These are phyloP conservation scores for Harringtonia aguacate DNA, from an alignment of 2,329 filamentous ascomycete genomes.

Conservation along the genomic window DNA sequence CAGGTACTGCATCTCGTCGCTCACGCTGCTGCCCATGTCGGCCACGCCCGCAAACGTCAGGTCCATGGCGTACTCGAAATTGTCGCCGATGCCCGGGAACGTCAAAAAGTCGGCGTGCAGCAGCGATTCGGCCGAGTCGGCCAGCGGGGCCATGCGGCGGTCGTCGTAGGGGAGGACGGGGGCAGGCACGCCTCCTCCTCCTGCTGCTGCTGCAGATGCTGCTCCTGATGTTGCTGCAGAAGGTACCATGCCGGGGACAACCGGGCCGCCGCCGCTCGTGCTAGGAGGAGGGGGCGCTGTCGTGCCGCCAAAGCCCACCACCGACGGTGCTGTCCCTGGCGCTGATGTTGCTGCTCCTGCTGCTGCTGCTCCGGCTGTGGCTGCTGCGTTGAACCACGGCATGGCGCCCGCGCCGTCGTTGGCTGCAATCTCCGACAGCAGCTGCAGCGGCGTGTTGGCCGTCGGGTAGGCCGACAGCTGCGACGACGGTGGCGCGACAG, in stretches of 20 bases:
- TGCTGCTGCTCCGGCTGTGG: not conserved
- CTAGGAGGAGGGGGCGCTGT: too few relatives aligned
- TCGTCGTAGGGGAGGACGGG: too few relatives aligned
- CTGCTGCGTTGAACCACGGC: not conserved
- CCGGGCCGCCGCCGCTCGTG: too few relatives aligned
- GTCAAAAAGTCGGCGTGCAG: slow-evolving; percentile 20
- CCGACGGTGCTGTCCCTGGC: too few relatives aligned
- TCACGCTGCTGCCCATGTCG: slow-evolving; percentile 8
- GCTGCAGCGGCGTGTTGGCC: slow-evolving; percentile 41
- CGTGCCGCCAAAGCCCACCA: too few relatives aligned
- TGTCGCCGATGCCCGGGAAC: slow-evolving; percentile 24
- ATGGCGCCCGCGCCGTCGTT: slow-evolving; percentile 21
- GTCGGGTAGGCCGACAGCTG: slow-evolving; percentile 14
- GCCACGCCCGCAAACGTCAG: slow-evolving; percentile 24
- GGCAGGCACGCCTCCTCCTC: too few relatives aligned
- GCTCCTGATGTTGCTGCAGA: too few relatives aligned
- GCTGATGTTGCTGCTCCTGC: too few relatives aligned
- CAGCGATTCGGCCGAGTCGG: not conserved
- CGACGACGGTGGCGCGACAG: slow-evolving; percentile 4
- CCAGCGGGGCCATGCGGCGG: not conserved
- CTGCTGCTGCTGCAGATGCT: too few relatives aligned
- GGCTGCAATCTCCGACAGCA: slow-evolving; percentile 47
- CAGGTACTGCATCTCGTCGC: slow-evolving; percentile 23
- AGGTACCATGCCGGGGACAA: too few relatives aligned
- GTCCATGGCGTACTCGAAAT: slow-evolving; percentile 32